Conservation (phyloP, 2,329 filamentous ascomycete species). For the Aspergillus phoenicis region DNA sequence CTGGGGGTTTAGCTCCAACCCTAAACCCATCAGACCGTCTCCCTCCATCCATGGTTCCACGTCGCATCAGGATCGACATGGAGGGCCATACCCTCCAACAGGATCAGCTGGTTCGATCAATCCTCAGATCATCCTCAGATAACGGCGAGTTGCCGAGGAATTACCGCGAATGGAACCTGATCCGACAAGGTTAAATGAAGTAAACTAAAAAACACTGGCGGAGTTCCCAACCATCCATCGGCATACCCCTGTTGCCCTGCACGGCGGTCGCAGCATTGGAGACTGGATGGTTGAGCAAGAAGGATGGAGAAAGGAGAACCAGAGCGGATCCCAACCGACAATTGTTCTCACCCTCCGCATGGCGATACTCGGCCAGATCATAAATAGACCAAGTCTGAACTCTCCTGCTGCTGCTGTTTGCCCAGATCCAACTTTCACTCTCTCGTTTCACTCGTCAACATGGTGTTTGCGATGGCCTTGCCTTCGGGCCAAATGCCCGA, state of each 20-base stretch:
- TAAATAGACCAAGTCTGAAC: slow-evolving; percentile 4
- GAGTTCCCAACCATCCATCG: background rate
- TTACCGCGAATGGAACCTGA: background rate
- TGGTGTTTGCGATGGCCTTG: slow-evolving; percentile 10
- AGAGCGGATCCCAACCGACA: background rate
- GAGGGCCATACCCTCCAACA: no score
- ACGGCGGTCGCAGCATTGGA: background rate
- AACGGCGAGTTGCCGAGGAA: background rate
- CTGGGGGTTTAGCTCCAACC: slow-evolving; percentile 3
- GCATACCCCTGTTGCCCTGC: background rate
- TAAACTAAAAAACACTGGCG: background rate
- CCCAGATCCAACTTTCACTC: background rate
- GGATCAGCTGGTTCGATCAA: background rate
- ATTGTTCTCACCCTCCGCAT: background rate
- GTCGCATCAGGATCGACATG: background rate
- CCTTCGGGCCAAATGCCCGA: slow-evolving; percentile 6
- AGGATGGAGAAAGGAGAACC: background rate
- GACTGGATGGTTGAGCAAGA: background rate
- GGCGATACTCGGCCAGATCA: background rate
- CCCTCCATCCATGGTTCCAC: background rate
- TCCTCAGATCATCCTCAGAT: background rate
- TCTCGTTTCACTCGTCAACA: background rate
- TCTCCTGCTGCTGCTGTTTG: background rate
- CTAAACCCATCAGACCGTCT: background rate
- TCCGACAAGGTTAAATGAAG: background rate